Evolutionary conservation across 257 asterid species (phyloP), one percentile per base, ranked within the genome.

Genomic region (Solanum piurae): DNA sequence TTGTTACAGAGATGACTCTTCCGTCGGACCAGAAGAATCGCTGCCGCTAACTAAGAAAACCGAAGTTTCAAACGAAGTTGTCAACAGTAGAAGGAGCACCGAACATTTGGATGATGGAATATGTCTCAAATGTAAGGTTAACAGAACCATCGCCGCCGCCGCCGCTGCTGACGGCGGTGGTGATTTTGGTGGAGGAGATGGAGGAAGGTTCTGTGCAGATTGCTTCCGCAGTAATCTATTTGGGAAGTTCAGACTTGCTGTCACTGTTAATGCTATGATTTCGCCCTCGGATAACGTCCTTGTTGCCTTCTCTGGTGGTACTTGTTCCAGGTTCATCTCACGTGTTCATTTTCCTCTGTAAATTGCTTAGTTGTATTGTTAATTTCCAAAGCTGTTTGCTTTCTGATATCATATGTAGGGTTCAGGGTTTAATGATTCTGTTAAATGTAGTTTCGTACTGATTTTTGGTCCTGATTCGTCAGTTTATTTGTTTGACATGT

Each of bases 261-360:
- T 95, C 42, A 92, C 95, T 74, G 91, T 98, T 46, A 97, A 95
- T 89, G 98, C 93, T 25, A 89, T 97, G 96, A 95, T 97, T 89
- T 93, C 92, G 69, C 98, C 98, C 44, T 91, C 98, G 36, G 98
- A 97, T 89, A 94, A 94, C 4, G 93, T 95, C 66, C 98, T 95
- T 71, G 94, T 97, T 14, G 98, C 98, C 1, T 97, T 95, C 88
- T 97, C 99, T n/a, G 99, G 98, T 49, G 98, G 98, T 62, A 88
- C 95, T 44, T 92, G 96, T 49, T 97, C 99, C 84, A 95, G 99
- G 99, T 96, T 85, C 46, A 25, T 7, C 23, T 86, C 5, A 9
- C n/a, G 29, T 27, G 1, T 16, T 46, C 18, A 80, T 46, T 1
- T 3, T 46, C 66, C 31, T 46, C 0, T 27, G 40, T 46, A 9